Conservation (phyloP, 1,139 yeast species). For the Candida frijolesensis region DNA sequence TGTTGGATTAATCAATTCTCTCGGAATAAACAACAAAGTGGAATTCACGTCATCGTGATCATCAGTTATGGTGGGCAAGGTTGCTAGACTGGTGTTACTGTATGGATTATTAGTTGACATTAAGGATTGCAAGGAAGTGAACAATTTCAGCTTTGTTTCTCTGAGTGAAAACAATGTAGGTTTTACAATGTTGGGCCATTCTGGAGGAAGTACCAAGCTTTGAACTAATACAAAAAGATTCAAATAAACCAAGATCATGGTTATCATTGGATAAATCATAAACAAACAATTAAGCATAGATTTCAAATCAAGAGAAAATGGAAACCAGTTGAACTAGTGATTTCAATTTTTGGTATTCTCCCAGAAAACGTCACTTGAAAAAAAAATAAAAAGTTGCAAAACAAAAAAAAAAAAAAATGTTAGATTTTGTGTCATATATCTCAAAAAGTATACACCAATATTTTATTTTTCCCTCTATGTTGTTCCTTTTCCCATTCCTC, state of each 20-base stretch:
- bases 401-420: neutral
- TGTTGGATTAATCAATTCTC: conserved; percentile 22
- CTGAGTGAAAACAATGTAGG: conserved; percentile 15
- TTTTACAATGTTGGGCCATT: conserved; percentile 15
- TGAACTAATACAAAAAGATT: neutral
- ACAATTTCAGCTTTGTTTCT: conserved; percentile 15
- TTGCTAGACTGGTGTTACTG: neutral
- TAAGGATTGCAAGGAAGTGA: conserved; percentile 13
- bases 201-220: conserved; percentile 13
- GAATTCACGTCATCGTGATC: conserved; percentile 2
- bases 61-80: neutral
- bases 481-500: conserved; percentile 24
- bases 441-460: conserved; percentile 35
- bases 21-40: conserved; percentile 26
- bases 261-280: too few relatives aligned
- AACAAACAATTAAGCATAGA: too few relatives aligned
- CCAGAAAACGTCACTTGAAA: neutral
- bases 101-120: conserved; percentile 6
- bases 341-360: too few relatives aligned
- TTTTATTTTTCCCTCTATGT: conserved; percentile 30
- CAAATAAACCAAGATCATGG: neutral
- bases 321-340: too few relatives aligned
- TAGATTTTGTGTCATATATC: neutral
- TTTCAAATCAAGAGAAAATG: too few relatives aligned
- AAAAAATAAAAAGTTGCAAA: neutral